Base-by-base conservation (phyloP, 2,329 filamentous ascomycete species). In the Colletotrichum tanaceti region DNA sequence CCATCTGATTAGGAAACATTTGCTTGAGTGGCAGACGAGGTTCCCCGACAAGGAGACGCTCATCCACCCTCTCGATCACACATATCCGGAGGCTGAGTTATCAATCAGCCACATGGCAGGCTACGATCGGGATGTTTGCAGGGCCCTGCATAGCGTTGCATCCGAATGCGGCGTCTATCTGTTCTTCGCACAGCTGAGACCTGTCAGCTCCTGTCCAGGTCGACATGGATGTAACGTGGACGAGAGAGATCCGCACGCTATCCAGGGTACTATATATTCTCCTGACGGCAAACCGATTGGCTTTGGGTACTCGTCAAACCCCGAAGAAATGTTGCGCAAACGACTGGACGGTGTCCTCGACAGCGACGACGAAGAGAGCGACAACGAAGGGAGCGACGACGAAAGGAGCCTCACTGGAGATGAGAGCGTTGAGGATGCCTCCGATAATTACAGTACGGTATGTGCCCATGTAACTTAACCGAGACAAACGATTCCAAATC, bases 121-220 rank as follows among this genome's bases (percentile, higher is more conserved):
- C 10, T 28, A 28, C 28, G 28, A 20, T 28, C 3, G 18, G 28
- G 49, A 18, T 52, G 49, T 52, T 35, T 35, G 49, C 7, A 24
- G 49, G 18, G 18, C 18, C 35, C 20, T 52, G 7, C 28, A 35
- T 6, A 5, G 35, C 20, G 49, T 52, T 10, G 28, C 28, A 6
- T 52, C 28, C 14, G 28, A 35, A 20, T 52, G 49, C 24, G 49
- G 49, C 16, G 49, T 35, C 16, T 52, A 52, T 28, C 49, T 52
- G 14, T 1, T 50, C 9, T 20, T 52, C 5, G 49, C 24, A 28
- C 49, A 35, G 16, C 9, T 35, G 28, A 35, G 9, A 3, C 49
- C 13, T 18, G 13, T 4, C 24, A 18, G n/a, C 18, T 3, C 41
- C 10, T 18, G 32, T 2, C 7, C 1, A 50, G 16, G 2, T 10